Conservation (phyloP, 1,284 basidiomycete species). For the Trichosporon ovoides region DNA sequence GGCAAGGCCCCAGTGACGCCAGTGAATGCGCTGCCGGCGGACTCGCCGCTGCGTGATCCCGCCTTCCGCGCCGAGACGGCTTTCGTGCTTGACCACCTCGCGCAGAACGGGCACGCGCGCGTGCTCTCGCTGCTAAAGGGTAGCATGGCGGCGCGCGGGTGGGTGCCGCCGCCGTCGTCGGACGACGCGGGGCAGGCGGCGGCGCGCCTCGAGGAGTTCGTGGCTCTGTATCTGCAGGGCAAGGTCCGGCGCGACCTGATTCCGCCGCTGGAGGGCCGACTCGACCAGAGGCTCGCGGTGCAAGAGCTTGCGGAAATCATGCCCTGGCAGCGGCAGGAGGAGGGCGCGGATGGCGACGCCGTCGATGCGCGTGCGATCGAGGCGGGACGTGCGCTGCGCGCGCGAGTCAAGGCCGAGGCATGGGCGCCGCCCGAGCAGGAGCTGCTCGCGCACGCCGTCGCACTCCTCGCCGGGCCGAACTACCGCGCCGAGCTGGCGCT, state of each 20-base stretch:
- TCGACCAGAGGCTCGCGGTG: background rate
- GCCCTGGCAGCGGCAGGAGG: background rate
- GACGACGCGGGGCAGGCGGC: background rate
- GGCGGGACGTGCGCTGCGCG: constrained; percentile 4
- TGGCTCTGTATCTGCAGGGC: background rate
- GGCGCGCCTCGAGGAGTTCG: background rate
- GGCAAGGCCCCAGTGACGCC: background rate
- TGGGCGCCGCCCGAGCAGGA: constrained; percentile 6
- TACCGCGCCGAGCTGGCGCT: background rate
- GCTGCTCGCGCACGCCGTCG: constrained; percentile 10
- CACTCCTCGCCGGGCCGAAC: constrained; percentile 5
- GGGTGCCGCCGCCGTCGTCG: background rate
- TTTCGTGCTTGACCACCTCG: constrained; percentile 70
- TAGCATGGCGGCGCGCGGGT: constrained; percentile 20
- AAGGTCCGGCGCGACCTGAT: constrained; percentile 1
- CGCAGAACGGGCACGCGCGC: constrained; percentile 69
- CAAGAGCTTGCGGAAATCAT: background rate
- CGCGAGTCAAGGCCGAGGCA: background rate
- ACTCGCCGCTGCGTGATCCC: constrained; percentile 13
- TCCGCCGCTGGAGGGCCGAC: background rate
- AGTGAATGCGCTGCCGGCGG: constrained; percentile 5
- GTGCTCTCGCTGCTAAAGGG: constrained; percentile 43
- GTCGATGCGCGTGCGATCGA: constrained; percentile 3
- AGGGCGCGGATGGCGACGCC: constrained; percentile 4
- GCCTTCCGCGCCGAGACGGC: constrained; percentile 54